Evolutionary conservation across 78 protist genomes (phyloP), one percentile per base, ranked within the genome.

Genomic region (Dictyostelium intermedium): DNA sequence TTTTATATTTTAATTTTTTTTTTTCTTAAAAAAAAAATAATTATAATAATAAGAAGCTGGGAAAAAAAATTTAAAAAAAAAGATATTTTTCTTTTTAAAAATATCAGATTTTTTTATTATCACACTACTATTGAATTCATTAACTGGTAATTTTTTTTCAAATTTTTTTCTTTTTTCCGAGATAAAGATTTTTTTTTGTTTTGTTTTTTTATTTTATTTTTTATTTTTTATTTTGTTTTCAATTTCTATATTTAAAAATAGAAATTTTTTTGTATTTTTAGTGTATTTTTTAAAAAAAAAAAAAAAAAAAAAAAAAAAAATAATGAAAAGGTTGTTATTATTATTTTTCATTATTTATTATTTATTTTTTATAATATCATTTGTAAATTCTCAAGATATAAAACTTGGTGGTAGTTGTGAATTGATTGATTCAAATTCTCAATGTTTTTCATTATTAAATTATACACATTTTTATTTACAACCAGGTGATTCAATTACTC

Each of bases 391-490:
- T 3, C 77, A 70, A 32, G 77, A 70, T 27, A 10, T 70, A 5
- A 32, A 70, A 30, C 14, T 30, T 13, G 77, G 77, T 3, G 82
- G 82, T 37, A 76, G 32, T 27, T 76, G 82, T 39, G 56, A 76
- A 39, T 3, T 23, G 2, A 27, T 76, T 34, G 53, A 76, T 20
- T 32, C 45, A 76, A 76, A 14, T 13, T 76, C 82, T 1, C 30
- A 27, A 23, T 76, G 82, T 39, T 76, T 18, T 76, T 11, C 25
- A 37, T 11, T 39, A 5, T 76, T 76, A 76, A 76, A 76, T 41
- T 76, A 76, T 39, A 76, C 82, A 27, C 7, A 25, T 4, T 39
- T 76, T 76, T 76, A 39, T 76, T 34, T 84, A 53, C 91, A 50
- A 35, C 41, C 23, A 18, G 39, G 23, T 70, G 73, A 47, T 18